Conservation (phyloP, 176 grass and related monocot genomes). For the Triticum turgidum region DNA sequence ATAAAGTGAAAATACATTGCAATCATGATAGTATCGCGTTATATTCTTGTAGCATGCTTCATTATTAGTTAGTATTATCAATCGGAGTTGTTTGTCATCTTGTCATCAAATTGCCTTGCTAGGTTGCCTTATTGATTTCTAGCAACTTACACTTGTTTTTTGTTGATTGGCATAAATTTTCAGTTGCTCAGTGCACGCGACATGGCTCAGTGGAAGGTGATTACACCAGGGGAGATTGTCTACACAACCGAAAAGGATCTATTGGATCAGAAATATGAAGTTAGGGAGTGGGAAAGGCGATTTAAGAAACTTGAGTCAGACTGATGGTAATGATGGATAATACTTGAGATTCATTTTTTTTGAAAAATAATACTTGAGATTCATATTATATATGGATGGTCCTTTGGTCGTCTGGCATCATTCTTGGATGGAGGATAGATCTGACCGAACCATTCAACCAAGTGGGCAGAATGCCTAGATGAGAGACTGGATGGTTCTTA, state of each 20-base stretch:
- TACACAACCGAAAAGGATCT: conserved; percentile 80
- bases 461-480: conserved; percentile 26
- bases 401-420: conserved; percentile 17
- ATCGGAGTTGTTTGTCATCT: background rate
- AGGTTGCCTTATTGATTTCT: conserved; percentile 5
- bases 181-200: conserved; percentile 89
- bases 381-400: conserved; percentile 23
- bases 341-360: conserved; percentile 7
- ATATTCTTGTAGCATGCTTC: conserved; percentile 1
- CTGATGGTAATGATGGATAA: conserved; percentile 32
- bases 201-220: conserved; percentile 74
- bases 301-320: conserved; percentile 74
- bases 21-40: background rate
- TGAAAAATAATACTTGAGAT: conserved; percentile 5
- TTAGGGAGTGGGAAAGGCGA: conserved; percentile 74
- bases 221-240: conserved; percentile 73
- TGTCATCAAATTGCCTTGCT: conserved; percentile 21
- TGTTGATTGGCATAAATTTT: conserved; percentile 28
- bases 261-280: conserved; percentile 88
- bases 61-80: background rate
- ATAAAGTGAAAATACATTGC: conserved; percentile 1
- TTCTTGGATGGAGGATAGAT: conserved; percentile 34
- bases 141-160: background rate
- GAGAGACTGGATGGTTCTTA: conserved; percentile 18
- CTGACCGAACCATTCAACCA: conserved; percentile 35